Percentiles rank a stretch among this genome's conserved stretches.
Conservation (phyloP, 129 eudicot species). For the Kitagawia praeruptora region DNA sequence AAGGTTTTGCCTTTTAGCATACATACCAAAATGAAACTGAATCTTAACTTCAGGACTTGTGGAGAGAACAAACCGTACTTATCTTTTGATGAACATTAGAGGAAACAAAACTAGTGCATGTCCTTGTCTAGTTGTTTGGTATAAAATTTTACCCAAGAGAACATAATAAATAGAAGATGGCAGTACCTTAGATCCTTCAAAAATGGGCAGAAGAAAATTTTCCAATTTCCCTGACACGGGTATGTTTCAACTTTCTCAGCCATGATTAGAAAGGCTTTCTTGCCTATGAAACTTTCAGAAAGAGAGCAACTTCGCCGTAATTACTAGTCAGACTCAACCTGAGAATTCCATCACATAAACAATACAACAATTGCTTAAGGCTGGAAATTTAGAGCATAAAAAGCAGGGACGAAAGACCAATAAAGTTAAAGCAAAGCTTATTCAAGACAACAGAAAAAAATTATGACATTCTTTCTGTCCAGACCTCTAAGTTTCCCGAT, state of each 20-base stretch:
- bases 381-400: background rate
- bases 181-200: slow-evolving; percentile 40
- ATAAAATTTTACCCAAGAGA: background rate
- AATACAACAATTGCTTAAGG: background rate
- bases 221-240: slow-evolving; percentile 15
- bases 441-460: background rate
- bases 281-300: background rate
- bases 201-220: slow-evolving; percentile 26
- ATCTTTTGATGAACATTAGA: background rate
- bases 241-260: slow-evolving; percentile 26
- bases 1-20: background rate
- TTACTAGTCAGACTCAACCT: background rate
- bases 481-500: background rate
- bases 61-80: background rate
- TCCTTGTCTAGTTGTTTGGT: background rate
- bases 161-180: background rate
- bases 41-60: background rate
- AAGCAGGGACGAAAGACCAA: background rate
- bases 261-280: slow-evolving; percentile 17
- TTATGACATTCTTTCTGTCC: background rate
- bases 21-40: background rate
- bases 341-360: slow-evolving; percentile 2
- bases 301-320: background rate
- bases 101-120: background rate
- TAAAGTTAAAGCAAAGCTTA: background rate